Evolutionary conservation across 371 early-diverging fungal genomes (phyloP).

Genomic region (Mortierella sp.): DNA sequence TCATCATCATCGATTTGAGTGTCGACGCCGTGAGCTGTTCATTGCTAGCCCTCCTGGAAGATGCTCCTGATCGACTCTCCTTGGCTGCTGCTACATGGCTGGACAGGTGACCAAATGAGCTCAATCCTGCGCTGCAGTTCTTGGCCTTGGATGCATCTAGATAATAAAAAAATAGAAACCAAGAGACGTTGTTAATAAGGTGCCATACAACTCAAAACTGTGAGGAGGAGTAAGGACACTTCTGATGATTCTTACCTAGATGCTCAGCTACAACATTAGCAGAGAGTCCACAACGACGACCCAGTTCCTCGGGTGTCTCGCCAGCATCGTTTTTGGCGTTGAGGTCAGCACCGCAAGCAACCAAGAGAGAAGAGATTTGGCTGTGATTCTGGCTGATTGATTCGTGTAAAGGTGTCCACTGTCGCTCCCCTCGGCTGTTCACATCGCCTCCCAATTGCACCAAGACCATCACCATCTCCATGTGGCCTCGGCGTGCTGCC

Average conservation of each 20-base stretch:
- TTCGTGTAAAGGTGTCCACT: constrained; percentile 56
- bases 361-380: constrained; percentile 41
- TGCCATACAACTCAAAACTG: neutral
- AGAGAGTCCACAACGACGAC: constrained; percentile 34
- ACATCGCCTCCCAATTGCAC: constrained; percentile 54
- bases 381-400: constrained; percentile 55
- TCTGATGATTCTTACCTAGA: constrained; percentile 20
- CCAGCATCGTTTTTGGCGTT: constrained; percentile 40
- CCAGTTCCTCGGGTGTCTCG: constrained; percentile 52
- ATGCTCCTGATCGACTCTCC: constrained; percentile 32
- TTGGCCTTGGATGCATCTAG: constrained; percentile 40
- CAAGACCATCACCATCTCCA: constrained; percentile 56
- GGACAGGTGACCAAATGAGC: constrained; percentile 26
- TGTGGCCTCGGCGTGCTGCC: constrained; percentile 53
- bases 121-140: constrained; percentile 24
- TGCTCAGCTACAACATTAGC: constrained; percentile 32
- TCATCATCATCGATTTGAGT: constrained; percentile 31
- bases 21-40: constrained; percentile 44
- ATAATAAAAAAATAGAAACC: neutral
- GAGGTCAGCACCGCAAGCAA: constrained; percentile 48
- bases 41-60: constrained; percentile 34
- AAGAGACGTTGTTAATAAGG: neutral
- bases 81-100: constrained; percentile 16
- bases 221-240: neutral
- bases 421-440: constrained; percentile 43